A percentile compares a stretch with the other conserved stretches of the same genome.
Evolutionary conservation across 2,329 filamentous ascomycete genomes (phyloP).

Genomic region (Arthrobotrys pseudoclavata): DNA sequence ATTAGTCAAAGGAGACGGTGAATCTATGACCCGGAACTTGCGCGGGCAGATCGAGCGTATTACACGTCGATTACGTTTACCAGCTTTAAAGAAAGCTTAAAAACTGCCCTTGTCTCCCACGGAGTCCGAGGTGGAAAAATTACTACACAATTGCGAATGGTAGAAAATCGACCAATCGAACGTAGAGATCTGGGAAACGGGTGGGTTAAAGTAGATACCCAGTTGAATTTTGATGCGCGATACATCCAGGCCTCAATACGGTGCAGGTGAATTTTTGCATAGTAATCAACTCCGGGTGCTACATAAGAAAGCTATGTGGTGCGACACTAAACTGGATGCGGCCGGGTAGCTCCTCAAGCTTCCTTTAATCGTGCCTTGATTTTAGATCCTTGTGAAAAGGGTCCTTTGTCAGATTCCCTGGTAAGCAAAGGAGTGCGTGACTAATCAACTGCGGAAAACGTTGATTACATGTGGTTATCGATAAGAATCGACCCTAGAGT

Average conservation of each 20-base stretch:
- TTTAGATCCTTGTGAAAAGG: constrained; percentile 3
- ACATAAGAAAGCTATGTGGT: neutral
- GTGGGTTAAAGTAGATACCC: neutral
- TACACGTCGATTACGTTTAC: constrained; percentile 29
- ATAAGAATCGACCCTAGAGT: constrained; percentile 10
- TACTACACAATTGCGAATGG: constrained; percentile 1
- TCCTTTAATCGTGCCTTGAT: constrained; percentile 20
- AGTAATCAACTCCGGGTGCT: constrained; percentile 36
- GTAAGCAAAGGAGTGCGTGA: constrained; percentile 21
- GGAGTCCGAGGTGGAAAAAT: neutral
- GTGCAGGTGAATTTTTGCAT: constrained; percentile 1
- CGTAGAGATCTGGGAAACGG: constrained; percentile 3
- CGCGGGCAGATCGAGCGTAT: constrained; percentile 28
- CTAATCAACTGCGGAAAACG: constrained; percentile 10
- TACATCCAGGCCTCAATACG: constrained; percentile 15
- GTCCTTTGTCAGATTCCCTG: constrained; percentile 32
- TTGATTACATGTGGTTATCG: constrained; percentile 2
- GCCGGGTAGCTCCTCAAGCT: neutral
- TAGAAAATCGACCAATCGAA: constrained; percentile 24
- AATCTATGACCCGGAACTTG: constrained; percentile 19
- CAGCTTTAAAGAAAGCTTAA: neutral
- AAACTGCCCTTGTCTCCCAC: neutral
- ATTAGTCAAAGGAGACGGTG: neutral
- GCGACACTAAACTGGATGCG: constrained; percentile 16
- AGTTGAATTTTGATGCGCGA: neutral